These are phyloP conservation scores for Cephalotrichum gorgonifer DNA, from an alignment of 2,329 filamentous ascomycete species.

Conservation along the genomic window DNA sequence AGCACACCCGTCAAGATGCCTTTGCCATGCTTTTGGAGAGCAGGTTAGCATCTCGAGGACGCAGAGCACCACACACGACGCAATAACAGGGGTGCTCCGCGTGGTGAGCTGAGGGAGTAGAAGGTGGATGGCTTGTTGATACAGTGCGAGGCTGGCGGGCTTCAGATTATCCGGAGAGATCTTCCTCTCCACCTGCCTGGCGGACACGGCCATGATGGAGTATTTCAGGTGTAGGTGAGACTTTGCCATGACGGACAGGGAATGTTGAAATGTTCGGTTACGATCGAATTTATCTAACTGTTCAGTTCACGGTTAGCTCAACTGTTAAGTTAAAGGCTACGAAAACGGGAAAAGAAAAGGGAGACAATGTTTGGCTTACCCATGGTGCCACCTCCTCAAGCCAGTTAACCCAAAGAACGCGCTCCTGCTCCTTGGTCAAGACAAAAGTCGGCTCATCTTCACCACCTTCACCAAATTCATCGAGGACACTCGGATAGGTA, in stretches of 20 bases:
- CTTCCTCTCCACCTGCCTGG: constrained; percentile 37
- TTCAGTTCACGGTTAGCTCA: too few relatives aligned
- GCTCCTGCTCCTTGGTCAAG: constrained; percentile 12
- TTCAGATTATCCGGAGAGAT: not conserved
- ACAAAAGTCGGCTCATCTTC: not conserved
- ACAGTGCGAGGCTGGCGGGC: constrained; percentile 29
- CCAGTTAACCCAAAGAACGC: constrained; percentile 28
- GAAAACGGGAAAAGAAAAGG: constrained; percentile 13
- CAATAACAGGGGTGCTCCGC: constrained; percentile 36
- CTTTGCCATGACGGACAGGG: constrained; percentile 34
- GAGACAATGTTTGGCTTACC: constrained; percentile 21
- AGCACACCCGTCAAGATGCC: constrained; percentile 41
- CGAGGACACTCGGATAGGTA: not conserved
- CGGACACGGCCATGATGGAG: constrained; percentile 39
- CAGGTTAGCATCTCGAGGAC: constrained; percentile 44
- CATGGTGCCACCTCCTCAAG: constrained; percentile 29
- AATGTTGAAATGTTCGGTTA: constrained; percentile 34
- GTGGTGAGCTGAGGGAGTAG: constrained; percentile 36
- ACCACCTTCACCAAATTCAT: not conserved
- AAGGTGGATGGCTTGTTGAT: constrained; percentile 39
- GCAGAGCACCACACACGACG: constrained; percentile 41
- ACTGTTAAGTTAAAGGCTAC: too few relatives aligned
- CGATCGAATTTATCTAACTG: constrained; percentile 35
- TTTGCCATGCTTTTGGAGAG: constrained; percentile 35
- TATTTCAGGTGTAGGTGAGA: constrained; percentile 32